Conservation (phyloP, 2,329 filamentous ascomycete species). For the Phoma herbarum region DNA sequence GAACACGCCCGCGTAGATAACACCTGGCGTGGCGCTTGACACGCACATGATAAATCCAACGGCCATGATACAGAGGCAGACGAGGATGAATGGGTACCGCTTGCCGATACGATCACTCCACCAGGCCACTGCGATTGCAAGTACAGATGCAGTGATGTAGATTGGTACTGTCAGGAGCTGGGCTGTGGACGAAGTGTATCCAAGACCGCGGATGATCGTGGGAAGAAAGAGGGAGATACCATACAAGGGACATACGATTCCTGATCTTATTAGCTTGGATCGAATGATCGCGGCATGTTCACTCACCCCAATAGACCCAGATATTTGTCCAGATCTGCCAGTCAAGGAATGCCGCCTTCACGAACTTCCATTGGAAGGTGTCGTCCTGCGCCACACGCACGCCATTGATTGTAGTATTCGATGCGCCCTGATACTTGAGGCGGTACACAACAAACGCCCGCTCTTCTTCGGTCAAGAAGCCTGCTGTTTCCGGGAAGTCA, state of each 20-base stretch:
- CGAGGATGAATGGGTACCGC: constrained; percentile 48
- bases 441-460: constrained; percentile 68
- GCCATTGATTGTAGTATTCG: constrained; percentile 62
- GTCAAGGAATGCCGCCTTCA: constrained; percentile 57
- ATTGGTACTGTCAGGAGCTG: constrained; percentile 56
- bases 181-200: constrained; percentile 51
- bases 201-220: constrained; percentile 57
- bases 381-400: constrained; percentile 75
- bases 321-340: constrained; percentile 62
- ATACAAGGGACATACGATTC: constrained; percentile 52
- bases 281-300: neutral
- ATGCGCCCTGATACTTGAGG: constrained; percentile 60
- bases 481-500: constrained; percentile 69
- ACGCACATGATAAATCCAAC: constrained; percentile 52
- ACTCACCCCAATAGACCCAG: constrained; percentile 70
- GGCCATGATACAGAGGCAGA: constrained; percentile 44
- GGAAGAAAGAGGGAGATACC: constrained; percentile 55
- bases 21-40: constrained; percentile 42
- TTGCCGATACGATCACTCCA: constrained; percentile 44
- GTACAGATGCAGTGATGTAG: constrained; percentile 51
- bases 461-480: constrained; percentile 63
- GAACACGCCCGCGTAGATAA: constrained; percentile 51
- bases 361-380: constrained; percentile 68
- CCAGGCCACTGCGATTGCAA: constrained; percentile 46
- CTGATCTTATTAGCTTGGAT: constrained; percentile 24